These are phyloP conservation scores for Eremochloa ophiuroides DNA, from an alignment of 176 grass and related monocot species.

Conservation along the genomic window DNA sequence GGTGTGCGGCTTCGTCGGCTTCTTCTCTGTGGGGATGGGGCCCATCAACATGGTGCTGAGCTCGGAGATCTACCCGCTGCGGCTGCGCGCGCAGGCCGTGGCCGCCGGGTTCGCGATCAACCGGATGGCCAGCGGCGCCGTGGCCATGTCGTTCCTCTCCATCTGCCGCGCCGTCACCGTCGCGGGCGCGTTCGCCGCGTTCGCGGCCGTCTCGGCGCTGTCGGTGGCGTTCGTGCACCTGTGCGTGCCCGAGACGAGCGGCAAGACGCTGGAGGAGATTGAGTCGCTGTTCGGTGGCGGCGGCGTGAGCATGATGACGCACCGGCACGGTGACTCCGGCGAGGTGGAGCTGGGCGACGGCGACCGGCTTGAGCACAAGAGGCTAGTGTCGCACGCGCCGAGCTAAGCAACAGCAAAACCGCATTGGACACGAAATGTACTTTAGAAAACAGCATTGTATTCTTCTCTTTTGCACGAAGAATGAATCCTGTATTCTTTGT, in stretches of 20 bases:
- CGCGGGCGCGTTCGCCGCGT: slow-evolving; percentile 52
- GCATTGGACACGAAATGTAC: background rate
- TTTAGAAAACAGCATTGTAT: background rate
- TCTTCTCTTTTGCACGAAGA: background rate
- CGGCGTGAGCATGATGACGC: no score
- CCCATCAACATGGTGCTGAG: slow-evolving; percentile 72
- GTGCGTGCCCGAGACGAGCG: slow-evolving; percentile 70
- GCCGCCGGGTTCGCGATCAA: slow-evolving; percentile 43
- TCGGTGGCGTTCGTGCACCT: slow-evolving; percentile 62
- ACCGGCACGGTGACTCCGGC: background rate
- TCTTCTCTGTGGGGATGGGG: slow-evolving; percentile 76
- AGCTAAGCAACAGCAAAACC: background rate
- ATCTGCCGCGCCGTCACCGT: slow-evolving; percentile 47
- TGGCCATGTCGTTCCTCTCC: slow-evolving; percentile 82
- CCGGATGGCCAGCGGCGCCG: slow-evolving; percentile 61
- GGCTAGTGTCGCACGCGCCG: background rate
- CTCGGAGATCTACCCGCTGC: slow-evolving; percentile 71
- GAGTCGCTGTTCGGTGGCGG: slow-evolving; percentile 45
- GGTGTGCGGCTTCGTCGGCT: slow-evolving; percentile 71
- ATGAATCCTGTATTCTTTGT: background rate
- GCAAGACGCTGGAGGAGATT: slow-evolving; percentile 74
- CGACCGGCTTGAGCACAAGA: slow-evolving; percentile 27
- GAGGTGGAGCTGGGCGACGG: slow-evolving; percentile 55
- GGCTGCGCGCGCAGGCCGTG: slow-evolving; percentile 72
- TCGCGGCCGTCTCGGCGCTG: slow-evolving; percentile 51